phyloP scores from a whole-genome alignment of 176 grass and related monocot genomes.

The Elymus sibiricus region DNA sequence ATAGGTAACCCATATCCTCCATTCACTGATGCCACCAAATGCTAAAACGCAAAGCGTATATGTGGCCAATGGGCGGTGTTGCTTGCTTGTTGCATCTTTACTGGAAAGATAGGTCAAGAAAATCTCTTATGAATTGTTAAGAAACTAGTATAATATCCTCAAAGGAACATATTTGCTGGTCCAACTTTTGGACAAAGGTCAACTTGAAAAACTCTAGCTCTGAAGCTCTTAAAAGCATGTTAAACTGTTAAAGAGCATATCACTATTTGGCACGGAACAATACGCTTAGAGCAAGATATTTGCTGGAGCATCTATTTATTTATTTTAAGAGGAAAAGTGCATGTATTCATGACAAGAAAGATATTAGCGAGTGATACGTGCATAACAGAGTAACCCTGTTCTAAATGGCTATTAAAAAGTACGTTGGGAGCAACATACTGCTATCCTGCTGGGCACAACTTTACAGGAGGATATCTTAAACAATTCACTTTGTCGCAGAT shows the following conservation, averaged over 20 bases:
- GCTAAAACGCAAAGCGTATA: too few species aligned
- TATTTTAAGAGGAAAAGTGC: not conserved
- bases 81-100: too few species aligned
- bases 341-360: not conserved
- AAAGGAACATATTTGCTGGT: not conserved
- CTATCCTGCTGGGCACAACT: not conserved
- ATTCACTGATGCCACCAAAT: too few species aligned
- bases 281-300: not conserved
- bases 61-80: too few species aligned
- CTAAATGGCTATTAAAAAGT: not conserved
- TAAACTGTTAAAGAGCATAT: not conserved
- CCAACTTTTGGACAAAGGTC: too few species aligned
- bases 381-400: not conserved
- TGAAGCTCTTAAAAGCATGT: too few species aligned
- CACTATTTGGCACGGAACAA: not conserved
- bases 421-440: not conserved
- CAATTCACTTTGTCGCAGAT: not conserved
- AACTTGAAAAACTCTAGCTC: too few species aligned
- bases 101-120: too few species aligned
- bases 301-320: too few species aligned
- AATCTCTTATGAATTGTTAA: too few species aligned
- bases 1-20: too few species aligned
- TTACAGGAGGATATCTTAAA: not conserved
- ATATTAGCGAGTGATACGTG: not conserved
- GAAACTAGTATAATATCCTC: too few species aligned